Base-by-base conservation (phyloP, 352 stramenopile genomes). In the Phytophthora hybrid region DNA sequence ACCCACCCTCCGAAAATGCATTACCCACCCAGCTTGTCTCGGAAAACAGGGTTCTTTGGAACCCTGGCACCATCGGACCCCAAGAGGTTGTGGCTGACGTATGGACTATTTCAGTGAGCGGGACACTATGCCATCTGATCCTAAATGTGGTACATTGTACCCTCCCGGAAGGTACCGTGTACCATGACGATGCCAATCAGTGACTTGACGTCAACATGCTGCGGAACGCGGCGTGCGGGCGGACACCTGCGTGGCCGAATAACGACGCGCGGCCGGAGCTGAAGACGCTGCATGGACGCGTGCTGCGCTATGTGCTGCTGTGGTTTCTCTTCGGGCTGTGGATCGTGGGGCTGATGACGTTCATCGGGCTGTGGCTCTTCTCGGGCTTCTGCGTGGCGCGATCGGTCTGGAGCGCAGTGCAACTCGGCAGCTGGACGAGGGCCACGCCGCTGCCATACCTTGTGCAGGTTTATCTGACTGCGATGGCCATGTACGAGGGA, bases 401-500 rank as follows among this genome's bases (percentile, higher is more conserved):
- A 18, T 63, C 41, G 2, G 41, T 46, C 0, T 60, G 26, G 37
- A 37, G 44, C 62, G 52, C 39, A 3, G 10, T 69, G 31, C 49
- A 37, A 4, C 14, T n/a, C 19, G 57, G 59, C 44, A 62, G n/a
- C 52, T 74, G 61, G 69, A 26, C 29, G 53, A 58, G 7, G 11
- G 62, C 69, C 29, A 57, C 58, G 41, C 58, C 29, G 32, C 57
- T 77, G 23, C 80, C 62, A n/a, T 54, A 57, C 31, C 19, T 4
- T 1, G 75, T 83, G 10, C 46, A 75, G 8, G 14, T 78, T 1
- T 90, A 81, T 63, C 16, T 89, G 13, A 18, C 59, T 39, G 58
- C 47, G n/a, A 82, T 82, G 19, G 56, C 44, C 13, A 29, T 85
- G 13, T 93, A 91, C 56, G 80, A 85, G 59, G 75, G 80, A 16